Conservation (phyloP, 768 basidiomycete species). For the Cystobasidium ongulense region DNA sequence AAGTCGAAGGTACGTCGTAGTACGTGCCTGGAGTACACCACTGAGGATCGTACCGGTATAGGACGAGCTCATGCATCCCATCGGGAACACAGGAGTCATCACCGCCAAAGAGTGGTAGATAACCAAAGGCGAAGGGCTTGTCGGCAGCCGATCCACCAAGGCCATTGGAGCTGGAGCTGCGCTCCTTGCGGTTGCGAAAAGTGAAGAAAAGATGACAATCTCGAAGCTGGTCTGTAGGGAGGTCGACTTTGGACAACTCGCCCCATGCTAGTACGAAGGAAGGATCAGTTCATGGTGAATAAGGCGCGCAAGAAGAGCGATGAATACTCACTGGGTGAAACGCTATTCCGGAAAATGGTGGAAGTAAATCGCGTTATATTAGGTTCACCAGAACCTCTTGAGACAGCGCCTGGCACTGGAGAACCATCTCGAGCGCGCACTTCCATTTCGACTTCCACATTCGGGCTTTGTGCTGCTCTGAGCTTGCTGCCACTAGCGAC, state of each 20-base stretch:
- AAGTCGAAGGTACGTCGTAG: conserved; percentile 59
- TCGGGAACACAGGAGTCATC: conserved; percentile 73
- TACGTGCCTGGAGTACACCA: conserved; percentile 63
- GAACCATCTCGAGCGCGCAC: conserved; percentile 66
- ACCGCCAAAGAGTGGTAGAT: conserved; percentile 74
- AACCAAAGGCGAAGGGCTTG: conserved; percentile 78
- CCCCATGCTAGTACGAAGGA: conserved; percentile 56
- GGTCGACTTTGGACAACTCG: conserved; percentile 77
- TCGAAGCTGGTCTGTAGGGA: conserved; percentile 61
- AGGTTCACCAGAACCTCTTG: conserved; percentile 77
- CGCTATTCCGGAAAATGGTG: conserved; percentile 79
- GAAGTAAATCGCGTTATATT: conserved; percentile 73
- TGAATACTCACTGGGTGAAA: conserved; percentile 57
- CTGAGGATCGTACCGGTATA: conserved; percentile 70
- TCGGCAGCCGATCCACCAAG: conserved; percentile 35
- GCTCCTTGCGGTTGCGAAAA: conserved; percentile 58
- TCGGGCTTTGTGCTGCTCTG: conserved; percentile 53
- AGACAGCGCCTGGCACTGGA: conserved; percentile 62
- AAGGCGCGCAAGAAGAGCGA: no score
- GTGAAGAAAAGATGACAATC: conserved; percentile 91
- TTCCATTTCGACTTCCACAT: conserved; percentile 85
- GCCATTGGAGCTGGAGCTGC: conserved; percentile 49
- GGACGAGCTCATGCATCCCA: conserved; percentile 71
- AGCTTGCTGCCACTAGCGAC: conserved; percentile 42
- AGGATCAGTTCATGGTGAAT: neutral